Evolutionary conservation across 805 yeast species (phyloP), one percentile per base, ranked within the genome.

Genomic region (Cyberlindnera saturnus): DNA sequence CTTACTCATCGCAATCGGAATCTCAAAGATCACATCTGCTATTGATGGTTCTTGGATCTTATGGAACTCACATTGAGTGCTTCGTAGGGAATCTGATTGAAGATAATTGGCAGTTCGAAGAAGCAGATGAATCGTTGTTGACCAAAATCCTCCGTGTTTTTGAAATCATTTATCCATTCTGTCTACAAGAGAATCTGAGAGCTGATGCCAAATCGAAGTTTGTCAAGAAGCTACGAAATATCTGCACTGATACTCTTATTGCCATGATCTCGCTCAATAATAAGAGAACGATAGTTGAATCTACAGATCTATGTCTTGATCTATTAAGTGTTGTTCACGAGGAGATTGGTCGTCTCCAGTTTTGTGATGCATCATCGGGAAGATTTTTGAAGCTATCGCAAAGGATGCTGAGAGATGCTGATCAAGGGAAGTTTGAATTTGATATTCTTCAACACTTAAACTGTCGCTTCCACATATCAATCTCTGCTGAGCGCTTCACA

Each of bases 371-470:
- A 3, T 73, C 82, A 0, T 59, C 72, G 23, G 90, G 95, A 0
- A 62, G 66, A 7, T 81, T 90, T 47, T 65, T 93, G 40, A 67
- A 70, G 15, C 63, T 84, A 23, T 67, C 82, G 0, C 83, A 88
- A 50, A 66, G 69, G 8, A 69, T 74, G 16, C 63, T 85, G 30
- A 65, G 77, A 14, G 51, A 64, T 1, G 61, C 75, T 23, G 64
- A 69, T 17, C 60, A 67, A 45, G 47, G 52, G 3, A 71, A 71
- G 5, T 71, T 84, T 3, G 90, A 84, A 37, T 69, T 70, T 8
- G 93, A 88, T 36, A 60, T 91, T 38, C 72, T 87, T 8, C 98
- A 91, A 55, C 71, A 87, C 30, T 63, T 93, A 18, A 71, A 79
- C 48, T 93, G 99, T 59, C 73, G 85, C 9, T 88, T 82, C 53